phyloP scores from a whole-genome alignment of 345 rosid genomes.

The Aethionema arabicum region DNA sequence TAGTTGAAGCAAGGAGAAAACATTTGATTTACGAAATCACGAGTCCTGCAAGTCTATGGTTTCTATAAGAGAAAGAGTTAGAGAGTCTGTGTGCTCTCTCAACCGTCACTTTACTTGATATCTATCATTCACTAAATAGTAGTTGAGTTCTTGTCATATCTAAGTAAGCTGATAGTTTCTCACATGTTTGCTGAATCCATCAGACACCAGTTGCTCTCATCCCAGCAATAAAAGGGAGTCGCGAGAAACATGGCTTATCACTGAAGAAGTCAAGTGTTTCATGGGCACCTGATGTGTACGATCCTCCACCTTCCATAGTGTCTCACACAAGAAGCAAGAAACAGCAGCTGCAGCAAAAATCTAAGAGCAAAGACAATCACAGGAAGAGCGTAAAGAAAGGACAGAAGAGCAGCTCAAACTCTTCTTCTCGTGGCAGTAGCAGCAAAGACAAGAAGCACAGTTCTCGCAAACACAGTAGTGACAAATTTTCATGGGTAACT shows the following conservation, averaged over 20 bases:
- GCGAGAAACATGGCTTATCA: slow-evolving; percentile 56
- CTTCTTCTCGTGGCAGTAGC: slow-evolving; percentile 48
- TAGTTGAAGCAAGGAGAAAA: neutral
- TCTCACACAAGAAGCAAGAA: slow-evolving; percentile 61
- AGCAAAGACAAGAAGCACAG: slow-evolving; percentile 62
- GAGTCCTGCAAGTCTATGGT: neutral
- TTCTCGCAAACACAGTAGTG: slow-evolving; percentile 42
- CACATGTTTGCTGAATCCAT: slow-evolving; percentile 17
- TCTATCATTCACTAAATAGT: neutral
- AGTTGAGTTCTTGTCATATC: slow-evolving; percentile 3
- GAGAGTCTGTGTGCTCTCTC: neutral
- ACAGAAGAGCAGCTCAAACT: slow-evolving; percentile 52
- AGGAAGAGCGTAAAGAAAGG: slow-evolving; percentile 78
- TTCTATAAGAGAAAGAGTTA: neutral
- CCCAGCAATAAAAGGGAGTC: slow-evolving; percentile 86
- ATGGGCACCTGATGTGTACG: slow-evolving; percentile 93
- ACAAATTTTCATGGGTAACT: slow-evolving; percentile 34
- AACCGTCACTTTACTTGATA: neutral
- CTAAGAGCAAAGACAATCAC: slow-evolving; percentile 50
- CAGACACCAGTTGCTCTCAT: slow-evolving; percentile 51
- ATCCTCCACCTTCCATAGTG: slow-evolving; percentile 71
- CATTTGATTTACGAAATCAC: slow-evolving; percentile 3
- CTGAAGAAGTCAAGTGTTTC: slow-evolving; percentile 50
- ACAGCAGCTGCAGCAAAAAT: slow-evolving; percentile 45
- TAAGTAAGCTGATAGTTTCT: slow-evolving; percentile 9